Evolutionary conservation across 73 alveolate species (phyloP), one percentile per base, ranked within the genome.

Genomic region (Paramecium caudatum): DNA sequence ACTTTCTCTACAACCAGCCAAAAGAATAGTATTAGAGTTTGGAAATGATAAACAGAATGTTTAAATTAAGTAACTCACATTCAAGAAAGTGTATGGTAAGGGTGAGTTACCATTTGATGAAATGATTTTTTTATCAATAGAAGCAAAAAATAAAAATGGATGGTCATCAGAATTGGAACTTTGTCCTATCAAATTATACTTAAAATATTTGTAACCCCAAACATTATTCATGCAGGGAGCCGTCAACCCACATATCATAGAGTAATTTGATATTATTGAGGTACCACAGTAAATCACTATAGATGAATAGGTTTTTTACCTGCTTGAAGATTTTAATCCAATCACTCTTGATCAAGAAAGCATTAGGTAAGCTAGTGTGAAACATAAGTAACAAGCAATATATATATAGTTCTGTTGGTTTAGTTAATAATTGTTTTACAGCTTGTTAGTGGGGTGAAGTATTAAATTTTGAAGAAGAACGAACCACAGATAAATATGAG

Each of bases 401-500:
- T 33, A n/a, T 25, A 0, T 33, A 10, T 65, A 65, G 83, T 13
- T 39, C 43, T 36, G 43, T 27, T 15, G 62, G 37, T 13, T 1
- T 74, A 7, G 88, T 74, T 17, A 45, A 21, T 74, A 23, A 32
- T 12, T 19, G n/a, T 39, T 74, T 74, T 19, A 15, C 25, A 34
- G 88, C 68, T 17, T 74, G 88, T 74, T 74, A 74, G 43, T 74
- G 88, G 88, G 88, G 88, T 12, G 32, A 27, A 30, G 19, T 74
- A n/a, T 16, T 74, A 16, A 74, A 74, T 1, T 41, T 41, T 9
- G 49, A 37, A 9, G 88, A 74, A 41, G 43, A 41, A 21, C 17
- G 1, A 15, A 45, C 55, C 43, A 74, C 47, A 4, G 49, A 74
- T 39, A 4, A 30, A 15, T 41, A 15, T 8, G 21, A 74, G 19